Conservation (phyloP, 225 moss, liverwort and hornwort species). For the Pleurozium schreberi region DNA sequence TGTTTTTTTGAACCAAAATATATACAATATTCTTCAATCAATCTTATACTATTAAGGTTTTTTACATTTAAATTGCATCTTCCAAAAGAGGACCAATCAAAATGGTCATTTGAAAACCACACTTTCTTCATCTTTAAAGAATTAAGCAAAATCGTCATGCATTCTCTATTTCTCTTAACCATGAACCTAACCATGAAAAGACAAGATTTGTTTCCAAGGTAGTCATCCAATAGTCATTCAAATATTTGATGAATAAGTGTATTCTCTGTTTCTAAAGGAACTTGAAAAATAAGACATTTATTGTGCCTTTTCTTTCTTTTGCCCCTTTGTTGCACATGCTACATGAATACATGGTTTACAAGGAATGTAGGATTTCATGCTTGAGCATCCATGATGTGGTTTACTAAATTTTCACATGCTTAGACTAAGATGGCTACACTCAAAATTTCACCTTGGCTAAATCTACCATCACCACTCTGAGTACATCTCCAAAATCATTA, state of each 20-base stretch:
- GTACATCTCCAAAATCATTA: not conserved
- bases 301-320: not conserved
- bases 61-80: not conserved
- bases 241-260: not conserved
- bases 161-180: not conserved
- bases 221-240: not conserved
- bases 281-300: too few species aligned
- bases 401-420: not conserved
- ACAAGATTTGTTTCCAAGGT: not conserved
- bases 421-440: not conserved
- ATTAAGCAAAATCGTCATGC: accelerated
- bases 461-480: not conserved
- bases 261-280: not conserved
- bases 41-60: not conserved
- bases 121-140: not conserved
- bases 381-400: not conserved
- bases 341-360: not conserved
- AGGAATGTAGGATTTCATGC: not conserved
- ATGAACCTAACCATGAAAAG: accelerated
- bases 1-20: accelerated
- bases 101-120: not conserved
- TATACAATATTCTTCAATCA: not conserved
- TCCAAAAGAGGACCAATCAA: not conserved
- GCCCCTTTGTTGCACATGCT: accelerated
- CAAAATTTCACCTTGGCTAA: accelerated